Percentiles rank a stretch among this genome's conserved stretches.
Conservation (phyloP, 352 stramenopile genomes). For the Discostella stelligera region DNA sequence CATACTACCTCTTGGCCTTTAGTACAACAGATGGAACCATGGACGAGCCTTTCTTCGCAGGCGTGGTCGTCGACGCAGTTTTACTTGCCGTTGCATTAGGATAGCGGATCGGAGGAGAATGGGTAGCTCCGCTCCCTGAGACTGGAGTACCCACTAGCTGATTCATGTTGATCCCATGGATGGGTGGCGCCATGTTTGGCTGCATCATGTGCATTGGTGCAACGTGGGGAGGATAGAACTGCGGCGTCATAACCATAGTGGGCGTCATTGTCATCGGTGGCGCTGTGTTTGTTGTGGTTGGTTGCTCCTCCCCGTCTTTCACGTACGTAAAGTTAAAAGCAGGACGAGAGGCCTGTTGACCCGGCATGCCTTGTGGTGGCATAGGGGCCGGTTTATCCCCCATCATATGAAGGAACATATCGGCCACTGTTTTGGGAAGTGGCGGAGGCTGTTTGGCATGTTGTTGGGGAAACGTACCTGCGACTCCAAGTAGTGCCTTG, state of each 20-base stretch:
- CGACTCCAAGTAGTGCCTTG: slow-evolving; percentile 62
- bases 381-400: slow-evolving; percentile 44
- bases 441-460: slow-evolving; percentile 9
- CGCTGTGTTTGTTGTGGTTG: slow-evolving; percentile 10
- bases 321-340: slow-evolving; percentile 82
- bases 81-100: slow-evolving; percentile 20
- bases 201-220: slow-evolving; percentile 34
- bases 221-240: slow-evolving; percentile 29
- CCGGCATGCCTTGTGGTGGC: slow-evolving; percentile 23
- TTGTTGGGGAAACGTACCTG: slow-evolving; percentile 7
- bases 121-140: slow-evolving; percentile 14
- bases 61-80: slow-evolving; percentile 14
- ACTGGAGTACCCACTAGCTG: slow-evolving; percentile 17
- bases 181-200: slow-evolving; percentile 27
- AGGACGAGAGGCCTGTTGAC: slow-evolving; percentile 17
- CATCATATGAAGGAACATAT: slow-evolving; percentile 68
- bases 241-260: slow-evolving; percentile 28
- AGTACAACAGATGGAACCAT: slow-evolving; percentile 51
- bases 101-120: not conserved
- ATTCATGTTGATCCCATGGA: slow-evolving; percentile 28
- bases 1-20: slow-evolving; percentile 48
- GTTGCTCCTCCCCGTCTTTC: slow-evolving; percentile 68
- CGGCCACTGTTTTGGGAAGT: slow-evolving; percentile 45
- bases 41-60: slow-evolving; percentile 22
- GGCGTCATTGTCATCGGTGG: slow-evolving; percentile 19